Evolutionary conservation across 441 rosid species (phyloP).

Genomic region (Populus tomentosa): DNA sequence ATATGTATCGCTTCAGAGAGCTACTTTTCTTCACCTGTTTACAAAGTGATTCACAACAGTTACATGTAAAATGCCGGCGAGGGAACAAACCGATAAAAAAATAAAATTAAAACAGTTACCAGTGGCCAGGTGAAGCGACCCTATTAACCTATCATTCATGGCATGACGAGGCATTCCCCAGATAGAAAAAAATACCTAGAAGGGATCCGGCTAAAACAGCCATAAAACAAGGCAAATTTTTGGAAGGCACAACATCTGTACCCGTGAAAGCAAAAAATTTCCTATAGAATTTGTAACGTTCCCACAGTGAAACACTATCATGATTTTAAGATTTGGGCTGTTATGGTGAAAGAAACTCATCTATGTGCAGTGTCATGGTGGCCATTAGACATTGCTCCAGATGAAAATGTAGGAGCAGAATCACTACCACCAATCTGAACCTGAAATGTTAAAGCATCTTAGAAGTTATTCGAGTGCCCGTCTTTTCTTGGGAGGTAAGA

Average conservation of each 20-base stretch:
- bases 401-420: slow-evolving; percentile 7
- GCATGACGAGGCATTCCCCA: not conserved
- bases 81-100: not conserved
- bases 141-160: not conserved
- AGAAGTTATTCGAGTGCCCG: not conserved
- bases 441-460: slow-evolving; percentile 15
- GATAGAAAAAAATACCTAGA: not conserved
- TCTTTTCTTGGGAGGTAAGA: not conserved
- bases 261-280: not conserved
- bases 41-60: not conserved
- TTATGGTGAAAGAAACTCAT: not conserved
- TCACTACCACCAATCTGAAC: slow-evolving; percentile 18
- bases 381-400: slow-evolving; percentile 14
- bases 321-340: not conserved
- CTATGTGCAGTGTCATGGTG: slow-evolving; percentile 7
- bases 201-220: not conserved
- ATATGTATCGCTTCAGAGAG: not conserved
- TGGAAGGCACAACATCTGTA: not conserved
- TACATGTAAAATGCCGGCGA: not conserved
- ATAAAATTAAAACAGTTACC: not conserved
- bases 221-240: not conserved
- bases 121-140: not conserved
- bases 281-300: not conserved
- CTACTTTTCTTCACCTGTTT: not conserved
- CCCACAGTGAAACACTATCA: not conserved